Evolutionary conservation across 2,329 filamentous ascomycete species (phyloP), one percentile per base, ranked within the genome.

Genomic region (Phialocephala subalpina): DNA sequence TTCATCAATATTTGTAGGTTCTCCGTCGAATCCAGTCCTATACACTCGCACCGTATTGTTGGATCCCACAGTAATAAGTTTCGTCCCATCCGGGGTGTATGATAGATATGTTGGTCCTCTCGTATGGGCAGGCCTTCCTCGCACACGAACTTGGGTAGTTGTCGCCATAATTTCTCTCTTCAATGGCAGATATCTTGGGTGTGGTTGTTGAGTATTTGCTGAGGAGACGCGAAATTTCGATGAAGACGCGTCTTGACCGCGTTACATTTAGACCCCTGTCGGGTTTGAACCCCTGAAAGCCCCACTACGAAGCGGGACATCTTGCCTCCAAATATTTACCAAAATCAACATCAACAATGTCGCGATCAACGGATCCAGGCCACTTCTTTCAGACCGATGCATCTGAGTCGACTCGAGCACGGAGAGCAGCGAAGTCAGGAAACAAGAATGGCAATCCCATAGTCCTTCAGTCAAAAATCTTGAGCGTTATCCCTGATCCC

Each of bases 21-120:
- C 96, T 73, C 94, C 94, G 80, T 97, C 92, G 45, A 92, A 96
- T 67, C 93, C 93, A 16, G 94, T 96, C 72, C 91, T 92, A 82
- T 97, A 99, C 58, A 98, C 87, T 58, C 97, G 92, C 74, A 97
- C 94, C 8, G 93, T 93, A 75, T 97, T 97, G 81, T 98, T 97
- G 66, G 93, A 91, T 70, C 96, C 96, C 67, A 94, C 94, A 12
- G 96, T 98, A 71, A 98, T 88, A 65, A 99, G 85, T 73, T 92
- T 92, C 72, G 86, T 87, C 68, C 97, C 96, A 78, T 97, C 90
- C 7, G 93, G 92, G 0, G 94, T 97, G 80, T 98, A 98, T 69
- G 92, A 87, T 72, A 97, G 89, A 73, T 90, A 94, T 2, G 97
- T 98, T 64, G 89, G 88, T 69, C 97, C 97, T 62, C 92, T 90